Base-by-base conservation (phyloP, 257 asterid genomes). In the Nicotiana knightiana region DNA sequence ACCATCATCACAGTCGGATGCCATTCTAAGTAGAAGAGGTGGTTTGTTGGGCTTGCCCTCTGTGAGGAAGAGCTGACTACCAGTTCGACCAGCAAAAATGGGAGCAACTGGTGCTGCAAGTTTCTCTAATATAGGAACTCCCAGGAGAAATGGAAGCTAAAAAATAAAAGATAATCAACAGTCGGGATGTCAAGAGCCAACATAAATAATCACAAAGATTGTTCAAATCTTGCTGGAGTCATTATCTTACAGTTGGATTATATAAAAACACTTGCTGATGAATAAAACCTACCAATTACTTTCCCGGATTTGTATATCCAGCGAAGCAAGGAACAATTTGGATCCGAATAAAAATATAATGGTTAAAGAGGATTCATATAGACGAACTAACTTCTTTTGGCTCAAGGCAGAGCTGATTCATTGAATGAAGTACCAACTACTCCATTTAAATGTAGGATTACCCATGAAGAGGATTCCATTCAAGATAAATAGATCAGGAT, bases 81-180 rank as follows among this genome's bases (percentile, higher is more conserved):
- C 88, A 79, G 90, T 87, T 75, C 79, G 80, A 80, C 90, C 88
- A n/a, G 63, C 84, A 28, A 87, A 76, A 57, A 85, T 57, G n/a
- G 88, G 82, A 76, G 98, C 99, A 75, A 96, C 84, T 33, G 99
- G 98, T 67, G 97, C 89, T 82, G 94, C 99, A 80, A 96, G 84
- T 91, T 92, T 96, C 92, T 96, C 99, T 85, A 96, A 85, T 85
- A 96, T 88, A 57, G 91, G 83, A 66, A 94, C 83, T 12, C 99
- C 99, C 83, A 94, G 68, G 54, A 96, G 97, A 87, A 94, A 92
- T 4, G 99, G 99, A 87, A 96, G 97, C 98, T 95, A 89, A 84
- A 89, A 66, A 83, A 81, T 81, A 64, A 81, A 79, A 87, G 83
- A 86, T 77, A 86, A 87, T 73, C 28, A 86, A 85, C 90, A 87